A percentile compares a stretch with the other conserved stretches of the same genome.
Conservation (phyloP, 345 rosid species). For the Anacardium occidentale region DNA sequence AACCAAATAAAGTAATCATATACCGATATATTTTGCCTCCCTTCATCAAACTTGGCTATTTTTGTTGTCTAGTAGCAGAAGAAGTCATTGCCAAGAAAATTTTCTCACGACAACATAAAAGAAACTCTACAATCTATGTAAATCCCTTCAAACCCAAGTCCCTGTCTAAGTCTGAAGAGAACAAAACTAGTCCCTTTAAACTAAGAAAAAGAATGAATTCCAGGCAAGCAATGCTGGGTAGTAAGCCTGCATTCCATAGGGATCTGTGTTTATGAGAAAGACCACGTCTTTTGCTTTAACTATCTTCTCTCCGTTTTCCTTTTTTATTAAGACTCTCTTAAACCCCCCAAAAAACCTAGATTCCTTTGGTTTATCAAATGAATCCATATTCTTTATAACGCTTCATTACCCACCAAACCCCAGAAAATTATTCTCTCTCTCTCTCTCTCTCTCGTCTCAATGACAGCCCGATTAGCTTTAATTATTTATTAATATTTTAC, state of each 20-base stretch:
- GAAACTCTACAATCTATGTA: slow-evolving; percentile 23
- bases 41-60: slow-evolving; percentile 25
- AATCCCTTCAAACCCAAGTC: slow-evolving; percentile 15
- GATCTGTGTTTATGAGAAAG: slow-evolving; percentile 53
- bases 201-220: slow-evolving; percentile 53
- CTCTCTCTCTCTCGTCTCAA: too few species aligned
- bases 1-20: slow-evolving; percentile 40
- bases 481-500: slow-evolving; percentile 16
- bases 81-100: slow-evolving; percentile 17
- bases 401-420: slow-evolving; percentile 9
- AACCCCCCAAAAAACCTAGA: slow-evolving; percentile 33
- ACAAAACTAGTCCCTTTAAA: slow-evolving; percentile 48
- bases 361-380: neutral
- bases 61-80: slow-evolving; percentile 21
- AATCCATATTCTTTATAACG: neutral
- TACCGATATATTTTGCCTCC: slow-evolving; percentile 26
- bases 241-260: slow-evolving; percentile 62
- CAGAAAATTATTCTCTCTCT: neutral
- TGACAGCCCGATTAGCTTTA: slow-evolving; percentile 22
- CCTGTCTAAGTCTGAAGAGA: slow-evolving; percentile 24
- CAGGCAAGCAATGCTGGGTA: slow-evolving; percentile 52
- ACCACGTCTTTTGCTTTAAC: slow-evolving; percentile 18
- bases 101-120: neutral
- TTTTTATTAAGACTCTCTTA: slow-evolving; percentile 16
- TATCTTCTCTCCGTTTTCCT: neutral